Base-by-base conservation (phyloP, 140 eudicot species). In the Ambrosia hybrid region DNA sequence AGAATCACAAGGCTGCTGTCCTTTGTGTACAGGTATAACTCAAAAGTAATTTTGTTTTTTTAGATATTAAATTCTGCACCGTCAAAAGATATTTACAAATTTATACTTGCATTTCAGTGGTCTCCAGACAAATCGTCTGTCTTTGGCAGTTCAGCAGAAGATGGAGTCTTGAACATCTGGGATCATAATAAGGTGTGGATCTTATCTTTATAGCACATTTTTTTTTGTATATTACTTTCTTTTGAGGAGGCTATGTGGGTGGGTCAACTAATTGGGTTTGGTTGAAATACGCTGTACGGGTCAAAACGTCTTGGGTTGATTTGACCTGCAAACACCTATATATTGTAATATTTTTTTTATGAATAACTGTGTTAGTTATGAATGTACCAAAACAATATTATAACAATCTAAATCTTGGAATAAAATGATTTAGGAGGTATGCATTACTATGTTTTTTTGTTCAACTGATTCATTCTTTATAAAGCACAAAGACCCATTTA, bases 71-170 rank as follows among this genome's bases (percentile, higher is more conserved):
- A 3, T 64, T 74, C 10, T 11, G 12, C 13, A 65, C 66, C 12
- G 9, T 21, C n/a, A 39, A 21, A 55, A 16, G 4, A 37, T 17
- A 62, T 34, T 79, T 58, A 79, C 60, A 60, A 34, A 16, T 11
- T 9, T 78, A 2, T 69, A 13, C 7, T 7, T n/a, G 30, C 58
- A 51, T 60, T 73, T 64, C 90, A 89, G 98, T 92, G 98, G 98
- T 89, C 95, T 15, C 96, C 98, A 6, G 85, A 88, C 77, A 89
- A 85, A 64, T 71, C 92, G 49, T 92, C 98, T 33, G 86, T 92
- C 70, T 92, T 92, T 74, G 95, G 98, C 49, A 92, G 95, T 79
- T 87, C 96, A 33, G 96, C 98, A 64, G 96, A 92, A 74, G 96
- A 89, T 82, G 96, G 95, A 30, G 70, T 83, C 45, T 77, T 92